Conservation (phyloP, 176 grass and related monocot genomes). For the Aegilops longissima region DNA sequence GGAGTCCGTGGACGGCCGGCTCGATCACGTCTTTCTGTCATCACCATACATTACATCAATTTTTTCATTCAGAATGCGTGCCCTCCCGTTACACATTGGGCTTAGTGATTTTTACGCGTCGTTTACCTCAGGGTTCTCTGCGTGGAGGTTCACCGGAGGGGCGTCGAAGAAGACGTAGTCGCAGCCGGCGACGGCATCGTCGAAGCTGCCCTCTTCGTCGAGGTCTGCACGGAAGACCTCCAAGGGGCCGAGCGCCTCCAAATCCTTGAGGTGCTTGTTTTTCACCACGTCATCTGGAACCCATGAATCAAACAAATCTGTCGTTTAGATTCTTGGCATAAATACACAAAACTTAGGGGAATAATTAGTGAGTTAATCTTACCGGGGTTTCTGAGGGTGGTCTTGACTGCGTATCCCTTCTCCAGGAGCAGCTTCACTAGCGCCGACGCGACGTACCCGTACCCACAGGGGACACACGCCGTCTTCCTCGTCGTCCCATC, state of each 20-base stretch:
- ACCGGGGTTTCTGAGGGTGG: slow-evolving; percentile 25
- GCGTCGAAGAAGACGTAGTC: slow-evolving; percentile 63
- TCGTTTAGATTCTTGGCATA: not conserved
- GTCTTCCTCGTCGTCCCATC: too few relatives aligned
- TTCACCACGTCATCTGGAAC: slow-evolving; percentile 18
- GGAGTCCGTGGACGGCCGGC: slow-evolving; percentile 34
- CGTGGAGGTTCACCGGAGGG: slow-evolving; percentile 45
- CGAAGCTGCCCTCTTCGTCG: slow-evolving; percentile 60
- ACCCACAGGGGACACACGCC: not conserved
- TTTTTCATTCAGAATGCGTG: too few relatives aligned
- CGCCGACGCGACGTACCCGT: not conserved
- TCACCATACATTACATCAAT: not conserved
- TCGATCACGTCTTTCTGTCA: slow-evolving; percentile 67
- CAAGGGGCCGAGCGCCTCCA: slow-evolving; percentile 50
- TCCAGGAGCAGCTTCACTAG: slow-evolving; percentile 25
- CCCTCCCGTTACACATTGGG: too few relatives aligned
- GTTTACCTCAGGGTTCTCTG: slow-evolving; percentile 55
- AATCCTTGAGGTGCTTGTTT: slow-evolving; percentile 41
- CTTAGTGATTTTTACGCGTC: too few relatives aligned
- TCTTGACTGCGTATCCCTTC: slow-evolving; percentile 22
- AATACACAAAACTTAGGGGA: not conserved
- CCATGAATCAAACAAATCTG: not conserved
- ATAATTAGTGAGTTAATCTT: not conserved
- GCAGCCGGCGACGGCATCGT: slow-evolving; percentile 48
- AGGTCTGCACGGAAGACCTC: slow-evolving; percentile 49